Base-by-base conservation (phyloP, 2,329 filamentous ascomycete species). In the Aureobasidium sp. region DNA sequence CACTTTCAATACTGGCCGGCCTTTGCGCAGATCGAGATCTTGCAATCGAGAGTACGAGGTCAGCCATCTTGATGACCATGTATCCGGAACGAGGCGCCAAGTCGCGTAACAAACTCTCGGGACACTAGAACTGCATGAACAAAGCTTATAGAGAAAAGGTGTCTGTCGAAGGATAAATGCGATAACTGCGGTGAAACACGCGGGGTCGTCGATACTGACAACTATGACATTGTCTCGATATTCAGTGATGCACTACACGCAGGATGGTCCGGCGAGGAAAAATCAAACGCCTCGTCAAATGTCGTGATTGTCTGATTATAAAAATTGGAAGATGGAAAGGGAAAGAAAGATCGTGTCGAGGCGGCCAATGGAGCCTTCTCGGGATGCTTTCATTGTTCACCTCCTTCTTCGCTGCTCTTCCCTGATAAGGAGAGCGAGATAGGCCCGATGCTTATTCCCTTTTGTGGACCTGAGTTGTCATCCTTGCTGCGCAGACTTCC, bases 401-500 rank as follows among this genome's bases (percentile, higher is more conserved):
- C 45, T 30, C 45, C 36, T 59, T 59, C 57, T 36, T 50, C 57
- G 11, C 42, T 59, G 21, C 32, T 25, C 34, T 59, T 59, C 9
- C 44, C 57, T 34, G 57, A 42, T 27, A 60, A 27, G 9, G 58
- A 61, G 37, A 60, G 36, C 41, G 62, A 62, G 21, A 59, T 58
- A 11, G 37, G 36, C 7, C 49, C 66, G 59, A 64, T 71, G 49
- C 59, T 73, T 55, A 71, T 69, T 3, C 68, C 66, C 66, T 76
- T 75, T n/a, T 73, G 69, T 4, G 70, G 69, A 11, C 72, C 70
- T 7, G 58, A 47, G n/a, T 47, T 52, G 9, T 37, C 59, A 52
- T 79, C 78, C 45, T 73, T 74, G 2, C 74, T 71, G 59, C 73
- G 76, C 58, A 79, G 67, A 30, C 74, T 76, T 21, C 73, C 76